phyloP scores from a whole-genome alignment of 495 filamentous ascomycete genomes.

The Collariella sp. region DNA sequence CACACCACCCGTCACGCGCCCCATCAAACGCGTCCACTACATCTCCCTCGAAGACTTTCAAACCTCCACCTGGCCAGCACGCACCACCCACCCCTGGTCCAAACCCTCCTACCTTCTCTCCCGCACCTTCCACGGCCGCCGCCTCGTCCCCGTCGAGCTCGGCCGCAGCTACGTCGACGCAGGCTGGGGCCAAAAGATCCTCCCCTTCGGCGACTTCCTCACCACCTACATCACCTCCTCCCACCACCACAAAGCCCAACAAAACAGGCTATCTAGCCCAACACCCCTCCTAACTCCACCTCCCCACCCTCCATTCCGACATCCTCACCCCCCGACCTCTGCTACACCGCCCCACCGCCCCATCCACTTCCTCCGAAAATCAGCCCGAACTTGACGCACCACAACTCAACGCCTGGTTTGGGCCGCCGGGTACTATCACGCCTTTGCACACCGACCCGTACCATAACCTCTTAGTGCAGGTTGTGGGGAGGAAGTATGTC shows the following conservation, averaged over 20 bases:
- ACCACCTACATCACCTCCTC: constrained; percentile 41
- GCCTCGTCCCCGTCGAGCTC: constrained; percentile 84
- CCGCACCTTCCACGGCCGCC: constrained; percentile 64
- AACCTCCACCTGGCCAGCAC: constrained; percentile 70
- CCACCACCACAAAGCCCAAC: background rate
- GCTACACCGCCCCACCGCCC: constrained; percentile 58
- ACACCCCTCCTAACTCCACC: constrained; percentile 59
- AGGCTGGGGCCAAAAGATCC: constrained; percentile 77
- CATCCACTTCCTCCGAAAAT: constrained; percentile 33
- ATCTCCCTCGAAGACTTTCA: constrained; percentile 58
- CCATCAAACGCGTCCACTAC: constrained; percentile 27
- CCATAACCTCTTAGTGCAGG: constrained; percentile 85
- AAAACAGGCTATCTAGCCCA: constrained; percentile 77
- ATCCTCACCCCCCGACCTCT: constrained; percentile 77
- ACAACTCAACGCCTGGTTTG: constrained; percentile 85
- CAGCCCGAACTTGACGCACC: constrained; percentile 33
- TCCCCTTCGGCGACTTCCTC: constrained; percentile 68
- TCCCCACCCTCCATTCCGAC: constrained; percentile 35
- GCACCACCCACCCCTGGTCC: constrained; percentile 60
- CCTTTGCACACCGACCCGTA: constrained; percentile 92
- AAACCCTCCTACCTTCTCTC: constrained; percentile 64
- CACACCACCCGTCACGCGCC: constrained; percentile 31
- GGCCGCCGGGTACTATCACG: constrained; percentile 77
- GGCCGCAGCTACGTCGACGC: constrained; percentile 81
- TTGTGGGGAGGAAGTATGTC: constrained; percentile 86